Conservation (phyloP, 1,284 basidiomycete species). For the Boletus smithii region DNA sequence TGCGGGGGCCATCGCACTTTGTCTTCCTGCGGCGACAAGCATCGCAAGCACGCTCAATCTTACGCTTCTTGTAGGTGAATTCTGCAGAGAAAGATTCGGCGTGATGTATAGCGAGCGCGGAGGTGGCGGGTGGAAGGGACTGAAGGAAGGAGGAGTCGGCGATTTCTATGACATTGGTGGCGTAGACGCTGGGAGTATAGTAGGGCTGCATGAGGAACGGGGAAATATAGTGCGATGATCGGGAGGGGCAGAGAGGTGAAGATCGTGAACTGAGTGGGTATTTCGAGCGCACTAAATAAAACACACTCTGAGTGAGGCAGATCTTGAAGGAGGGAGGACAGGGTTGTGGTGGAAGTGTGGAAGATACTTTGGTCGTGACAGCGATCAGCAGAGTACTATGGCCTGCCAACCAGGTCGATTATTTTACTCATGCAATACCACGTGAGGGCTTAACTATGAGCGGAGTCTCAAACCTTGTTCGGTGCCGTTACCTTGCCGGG, state of each 20-base stretch:
- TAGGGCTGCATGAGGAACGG: conserved; percentile 28
- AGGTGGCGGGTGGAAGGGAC: background rate
- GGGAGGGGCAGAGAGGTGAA: background rate
- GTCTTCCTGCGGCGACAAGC: conserved; percentile 65
- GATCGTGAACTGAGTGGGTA: background rate
- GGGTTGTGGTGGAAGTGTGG: background rate
- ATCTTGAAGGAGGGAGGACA: no score
- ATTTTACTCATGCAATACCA: no score
- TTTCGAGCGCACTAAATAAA: conserved; percentile 8
- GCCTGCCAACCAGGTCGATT: conserved; percentile 7
- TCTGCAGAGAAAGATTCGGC: conserved; percentile 6
- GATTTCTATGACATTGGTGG: conserved; percentile 33
- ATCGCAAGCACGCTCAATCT: conserved; percentile 69
- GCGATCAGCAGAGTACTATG: no score
- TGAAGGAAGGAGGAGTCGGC: conserved; percentile 17
- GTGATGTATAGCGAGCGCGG: conserved; percentile 16
- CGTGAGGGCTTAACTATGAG: no score
- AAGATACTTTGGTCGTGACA: conserved; percentile 4
- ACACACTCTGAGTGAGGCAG: background rate
- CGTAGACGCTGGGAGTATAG: conserved; percentile 12
- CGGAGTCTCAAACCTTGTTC: conserved; percentile 13
- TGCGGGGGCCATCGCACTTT: conserved; percentile 65
- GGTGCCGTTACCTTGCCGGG: conserved; percentile 17
- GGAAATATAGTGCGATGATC: background rate
- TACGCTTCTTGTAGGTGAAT: conserved; percentile 45